Percentiles rank a stretch among this genome's conserved stretches.
Conservation (phyloP, 495 filamentous ascomycete genomes). For the Penicillium fimorum region DNA sequence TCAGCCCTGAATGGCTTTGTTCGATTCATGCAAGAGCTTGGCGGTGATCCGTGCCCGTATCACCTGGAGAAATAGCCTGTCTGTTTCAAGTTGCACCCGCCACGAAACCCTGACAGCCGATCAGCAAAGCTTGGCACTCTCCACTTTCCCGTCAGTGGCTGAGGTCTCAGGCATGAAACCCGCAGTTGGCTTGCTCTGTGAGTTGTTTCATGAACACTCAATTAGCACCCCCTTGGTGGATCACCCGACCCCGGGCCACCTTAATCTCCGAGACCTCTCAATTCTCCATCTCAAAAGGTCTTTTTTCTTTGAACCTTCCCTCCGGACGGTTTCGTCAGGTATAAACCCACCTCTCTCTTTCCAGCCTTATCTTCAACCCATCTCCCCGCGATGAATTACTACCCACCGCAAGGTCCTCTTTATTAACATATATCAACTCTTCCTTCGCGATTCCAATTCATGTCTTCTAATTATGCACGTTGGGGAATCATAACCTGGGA, state of each 20-base stretch:
- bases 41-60: slow-evolving; percentile 11
- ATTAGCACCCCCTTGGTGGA: background rate
- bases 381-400: background rate
- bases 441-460: slow-evolving; percentile 3
- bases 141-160: background rate
- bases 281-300: background rate
- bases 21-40: slow-evolving; percentile 11
- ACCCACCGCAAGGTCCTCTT: background rate
- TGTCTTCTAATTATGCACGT: slow-evolving; percentile 9
- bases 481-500: slow-evolving; percentile 5
- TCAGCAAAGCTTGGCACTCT: slow-evolving; percentile 1
- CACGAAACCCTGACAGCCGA: background rate
- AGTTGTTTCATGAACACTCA: background rate
- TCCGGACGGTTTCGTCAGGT: background rate
- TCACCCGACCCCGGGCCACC: background rate
- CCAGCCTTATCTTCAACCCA: background rate
- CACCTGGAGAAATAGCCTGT: background rate
- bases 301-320: background rate
- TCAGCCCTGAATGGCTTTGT: slow-evolving; percentile 10
- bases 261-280: background rate
- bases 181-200: background rate
- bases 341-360: background rate
- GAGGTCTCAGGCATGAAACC: background rate
- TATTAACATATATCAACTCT: slow-evolving; percentile 4
- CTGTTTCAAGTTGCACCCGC: slow-evolving; percentile 5